These are phyloP conservation scores for Thraustochytrium sp. DNA, from an alignment of 352 stramenopile genomes.

Conservation along the genomic window DNA sequence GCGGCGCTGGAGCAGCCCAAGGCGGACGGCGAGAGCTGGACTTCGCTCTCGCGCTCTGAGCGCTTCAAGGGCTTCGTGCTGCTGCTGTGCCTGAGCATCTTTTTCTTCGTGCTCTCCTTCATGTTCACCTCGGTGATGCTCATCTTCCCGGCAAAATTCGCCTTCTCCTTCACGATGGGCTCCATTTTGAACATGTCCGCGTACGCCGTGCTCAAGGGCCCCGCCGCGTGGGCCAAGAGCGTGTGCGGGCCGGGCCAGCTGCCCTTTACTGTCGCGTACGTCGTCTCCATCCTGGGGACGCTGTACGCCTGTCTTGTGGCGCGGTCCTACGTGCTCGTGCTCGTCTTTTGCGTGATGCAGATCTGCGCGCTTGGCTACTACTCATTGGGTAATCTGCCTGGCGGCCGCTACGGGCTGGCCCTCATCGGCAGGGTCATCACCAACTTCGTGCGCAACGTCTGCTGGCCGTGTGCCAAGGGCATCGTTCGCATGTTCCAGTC, in stretches of 20 bases:
- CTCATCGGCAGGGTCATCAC: constrained; percentile 4
- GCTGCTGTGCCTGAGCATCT: constrained; percentile 46
- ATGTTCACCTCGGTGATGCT: constrained; percentile 52
- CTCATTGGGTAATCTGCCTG: constrained; percentile 26
- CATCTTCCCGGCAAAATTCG: constrained; percentile 54
- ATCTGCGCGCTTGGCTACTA: constrained; percentile 39
- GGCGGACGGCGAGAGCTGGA: neutral
- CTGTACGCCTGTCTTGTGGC: constrained; percentile 52
- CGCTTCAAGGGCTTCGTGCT: constrained; percentile 51
- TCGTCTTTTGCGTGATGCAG: constrained; percentile 49
- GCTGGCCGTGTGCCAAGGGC: constrained; percentile 38
- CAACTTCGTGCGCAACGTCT: constrained; percentile 20
- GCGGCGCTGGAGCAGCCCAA: neutral
- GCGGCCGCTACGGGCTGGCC: constrained; percentile 22
- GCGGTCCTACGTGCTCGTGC: constrained; percentile 50
- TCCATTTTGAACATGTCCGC: constrained; percentile 54
- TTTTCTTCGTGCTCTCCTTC: constrained; percentile 54
- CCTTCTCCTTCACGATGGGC: constrained; percentile 53
- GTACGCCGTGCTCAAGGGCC: constrained; percentile 50
- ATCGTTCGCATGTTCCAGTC: constrained; percentile 7
- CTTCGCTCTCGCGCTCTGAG: constrained; percentile 8
- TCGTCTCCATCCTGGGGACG: constrained; percentile 51
- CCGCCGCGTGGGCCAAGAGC: constrained; percentile 40
- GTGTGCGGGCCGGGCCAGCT: constrained; percentile 46
- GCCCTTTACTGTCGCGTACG: constrained; percentile 52